Evolutionary conservation across 2,329 filamentous ascomycete species (phyloP).

Genomic region (Sclerotinia glacialis): DNA sequence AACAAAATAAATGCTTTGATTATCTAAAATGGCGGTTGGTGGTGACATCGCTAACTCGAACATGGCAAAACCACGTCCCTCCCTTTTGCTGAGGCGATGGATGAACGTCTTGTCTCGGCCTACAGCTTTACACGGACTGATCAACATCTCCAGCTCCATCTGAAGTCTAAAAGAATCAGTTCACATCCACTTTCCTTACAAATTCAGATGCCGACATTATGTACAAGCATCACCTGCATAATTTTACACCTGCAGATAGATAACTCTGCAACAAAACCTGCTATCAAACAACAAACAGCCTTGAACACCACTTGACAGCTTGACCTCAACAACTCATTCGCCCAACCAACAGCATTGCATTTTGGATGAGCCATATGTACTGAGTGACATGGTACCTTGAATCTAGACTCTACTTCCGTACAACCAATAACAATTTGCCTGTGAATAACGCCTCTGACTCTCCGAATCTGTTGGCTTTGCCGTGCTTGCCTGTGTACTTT

Average conservation of each 20-base stretch:
- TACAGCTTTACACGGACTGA: background rate
- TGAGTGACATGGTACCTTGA: background rate
- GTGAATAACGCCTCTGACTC: background rate
- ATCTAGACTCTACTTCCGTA: background rate
- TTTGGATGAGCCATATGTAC: background rate
- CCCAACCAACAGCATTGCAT: background rate
- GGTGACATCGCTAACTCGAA: background rate
- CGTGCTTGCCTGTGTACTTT: background rate
- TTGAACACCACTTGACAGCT: background rate
- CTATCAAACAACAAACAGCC: background rate
- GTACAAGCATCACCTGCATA: background rate
- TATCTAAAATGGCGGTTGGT: background rate
- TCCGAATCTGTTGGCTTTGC: background rate
- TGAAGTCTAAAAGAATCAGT: background rate
- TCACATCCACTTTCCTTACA: conserved; percentile 5
- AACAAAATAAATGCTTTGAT: background rate
- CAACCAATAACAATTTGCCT: conserved; percentile 3
- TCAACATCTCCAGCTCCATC: background rate
- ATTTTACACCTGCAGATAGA: background rate
- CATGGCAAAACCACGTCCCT: background rate
- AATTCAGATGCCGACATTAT: conserved; percentile 2
- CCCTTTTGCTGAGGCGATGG: background rate
- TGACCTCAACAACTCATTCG: conserved; percentile 4
- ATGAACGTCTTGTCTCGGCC: background rate
- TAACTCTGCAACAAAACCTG: background rate